Evolutionary conservation across 352 stramenopile species (phyloP).

Genomic region (Globisporangium spinosum): DNA sequence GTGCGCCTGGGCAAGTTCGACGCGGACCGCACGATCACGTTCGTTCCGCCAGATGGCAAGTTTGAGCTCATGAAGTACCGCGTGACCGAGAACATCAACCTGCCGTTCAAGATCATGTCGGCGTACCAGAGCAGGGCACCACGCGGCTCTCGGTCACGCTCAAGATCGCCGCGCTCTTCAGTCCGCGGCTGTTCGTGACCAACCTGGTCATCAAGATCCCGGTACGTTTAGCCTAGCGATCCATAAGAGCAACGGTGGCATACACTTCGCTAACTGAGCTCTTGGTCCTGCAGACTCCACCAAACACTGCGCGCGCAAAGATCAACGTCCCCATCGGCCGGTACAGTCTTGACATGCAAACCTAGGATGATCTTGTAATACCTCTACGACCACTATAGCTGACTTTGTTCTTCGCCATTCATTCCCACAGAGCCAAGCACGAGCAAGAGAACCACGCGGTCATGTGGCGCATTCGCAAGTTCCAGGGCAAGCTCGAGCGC

Average conservation of each 20-base stretch:
- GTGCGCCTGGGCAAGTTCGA: slow-evolving; percentile 98
- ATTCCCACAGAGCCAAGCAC: slow-evolving; percentile 89
- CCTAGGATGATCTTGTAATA: not conserved
- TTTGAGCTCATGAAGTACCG: slow-evolving; percentile 99
- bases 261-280: not conserved
- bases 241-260: not conserved
- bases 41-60: slow-evolving; percentile 97
- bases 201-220: slow-evolving; percentile 96
- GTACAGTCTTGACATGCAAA: slow-evolving; percentile 17
- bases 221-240: slow-evolving; percentile 28
- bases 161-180: slow-evolving; percentile 93
- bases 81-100: slow-evolving; percentile 96
- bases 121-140: slow-evolving; percentile 93
- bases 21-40: slow-evolving; percentile 95
- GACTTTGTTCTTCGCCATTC: not conserved
- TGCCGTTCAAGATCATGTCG: slow-evolving; percentile 97
- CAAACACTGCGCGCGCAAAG: slow-evolving; percentile 94
- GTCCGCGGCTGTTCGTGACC: slow-evolving; percentile 93
- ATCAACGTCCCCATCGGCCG: slow-evolving; percentile 94
- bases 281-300: slow-evolving; percentile 50
- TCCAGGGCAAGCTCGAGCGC: slow-evolving; percentile 93
- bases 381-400: not conserved
- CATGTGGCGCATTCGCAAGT: slow-evolving; percentile 97
- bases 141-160: slow-evolving; percentile 75
- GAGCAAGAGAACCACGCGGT: slow-evolving; percentile 97